Evolutionary conservation across 306 rosid genomes (phyloP), one percentile per base, ranked within the genome.

Genomic region (Vicia faba): DNA sequence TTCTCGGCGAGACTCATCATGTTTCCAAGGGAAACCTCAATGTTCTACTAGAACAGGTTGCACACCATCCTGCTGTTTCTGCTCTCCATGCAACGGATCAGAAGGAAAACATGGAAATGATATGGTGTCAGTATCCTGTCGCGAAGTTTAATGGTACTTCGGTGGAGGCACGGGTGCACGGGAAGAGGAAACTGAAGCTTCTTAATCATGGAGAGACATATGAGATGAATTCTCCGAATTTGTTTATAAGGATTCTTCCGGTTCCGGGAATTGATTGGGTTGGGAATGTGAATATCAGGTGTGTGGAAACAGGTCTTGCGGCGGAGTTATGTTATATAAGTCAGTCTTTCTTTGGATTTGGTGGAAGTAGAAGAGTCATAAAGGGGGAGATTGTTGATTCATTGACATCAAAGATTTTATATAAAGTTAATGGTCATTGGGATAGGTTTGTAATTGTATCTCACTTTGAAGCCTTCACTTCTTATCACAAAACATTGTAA

Each of bases 1-100:
- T 82, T 77, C 91, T 95, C 61, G 99, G 99, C 1, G 99, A 95
- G 79, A 90, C 96, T n/a, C 97, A 95, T 60, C 99, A 95, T 83
- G 96, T 81, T 60, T 83, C 97, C 5, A 76, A 82, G 40, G 97
- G 82, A 41, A 79, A 51, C 19, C 87, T 95, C 51, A 85, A 90
- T 9, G 80, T 95, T 12, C 78, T 95, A 26, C 72, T 88, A n/a
- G 99, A 95, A 64, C 97, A 95, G 95, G 83, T 89, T 77, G 89
- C 86, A 29, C 92, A 92, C 62, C 97, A 95, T 71, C 99, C 99
- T 36, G 95, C 99, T 13, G 96, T 95, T 35, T 45, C 85, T 28
- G 96, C 97, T 11, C 89, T 95, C 1, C 96, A 83, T 55, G 97
- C 97, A 59, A 90, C 96, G 0, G 88, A 90, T 81, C 91, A 86